A percentile compares a stretch with the other conserved stretches of the same genome.
Conservation (phyloP, 768 basidiomycete genomes). For the Lyophyllum atratum region DNA sequence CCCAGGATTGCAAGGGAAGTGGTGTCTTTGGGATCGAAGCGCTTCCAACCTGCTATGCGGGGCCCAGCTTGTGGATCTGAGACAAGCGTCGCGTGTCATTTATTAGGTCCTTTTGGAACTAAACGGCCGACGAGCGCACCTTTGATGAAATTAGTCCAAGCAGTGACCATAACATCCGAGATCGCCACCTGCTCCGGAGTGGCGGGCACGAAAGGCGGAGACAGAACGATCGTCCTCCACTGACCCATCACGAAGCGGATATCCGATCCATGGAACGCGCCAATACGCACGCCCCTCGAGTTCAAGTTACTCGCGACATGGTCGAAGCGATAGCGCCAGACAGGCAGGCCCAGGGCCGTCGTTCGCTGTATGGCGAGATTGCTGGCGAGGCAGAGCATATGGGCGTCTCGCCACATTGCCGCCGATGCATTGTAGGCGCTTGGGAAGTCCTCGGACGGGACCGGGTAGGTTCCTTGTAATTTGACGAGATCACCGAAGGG, state of each 20-base stretch:
- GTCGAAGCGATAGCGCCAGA: constrained; percentile 35
- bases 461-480: constrained; percentile 27
- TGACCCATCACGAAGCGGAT: constrained; percentile 35
- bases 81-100: not conserved
- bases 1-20: constrained; percentile 25
- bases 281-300: constrained; percentile 31
- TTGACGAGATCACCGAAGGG: constrained; percentile 25
- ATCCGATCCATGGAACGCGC: constrained; percentile 32
- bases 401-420: constrained; percentile 35
- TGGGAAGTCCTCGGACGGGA: constrained; percentile 28
- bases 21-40: constrained; percentile 25
- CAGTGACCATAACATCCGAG: constrained; percentile 35
- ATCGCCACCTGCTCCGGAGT: constrained; percentile 28
- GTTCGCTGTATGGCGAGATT: constrained; percentile 22
- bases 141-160: constrained; percentile 39
- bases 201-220: constrained; percentile 25
- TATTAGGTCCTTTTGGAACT: not conserved
- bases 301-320: constrained; percentile 33
- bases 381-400: constrained; percentile 34
- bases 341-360: constrained; percentile 20
- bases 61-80: constrained; percentile 30
- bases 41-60: constrained; percentile 29
- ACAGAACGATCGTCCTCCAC: constrained; percentile 32
- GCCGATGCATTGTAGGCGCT: constrained; percentile 35
- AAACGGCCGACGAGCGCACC: constrained; percentile 16